Evolutionary conservation across 768 basidiomycete species (phyloP).

Genomic region (Phylloporus sp.): DNA sequence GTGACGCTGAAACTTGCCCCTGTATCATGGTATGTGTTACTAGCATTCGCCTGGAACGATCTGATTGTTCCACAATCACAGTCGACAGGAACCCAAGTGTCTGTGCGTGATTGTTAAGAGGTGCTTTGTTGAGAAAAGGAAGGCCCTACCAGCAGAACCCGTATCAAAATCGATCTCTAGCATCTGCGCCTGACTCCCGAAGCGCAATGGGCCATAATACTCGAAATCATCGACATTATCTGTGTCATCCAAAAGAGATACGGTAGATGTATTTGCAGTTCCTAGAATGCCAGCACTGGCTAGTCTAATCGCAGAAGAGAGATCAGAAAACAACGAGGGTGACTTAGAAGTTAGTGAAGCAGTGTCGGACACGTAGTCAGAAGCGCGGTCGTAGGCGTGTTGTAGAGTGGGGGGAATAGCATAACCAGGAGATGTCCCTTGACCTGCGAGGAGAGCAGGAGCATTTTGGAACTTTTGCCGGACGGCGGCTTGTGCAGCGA

Average conservation of each 20-base stretch:
- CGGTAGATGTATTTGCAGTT: constrained; percentile 1
- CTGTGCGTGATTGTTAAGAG: constrained; percentile 28
- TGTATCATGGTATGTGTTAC: constrained; percentile 39
- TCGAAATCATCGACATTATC: constrained; percentile 39
- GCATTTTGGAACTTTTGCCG: constrained; percentile 18
- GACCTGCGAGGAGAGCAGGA: constrained; percentile 10
- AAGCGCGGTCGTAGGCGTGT: constrained; percentile 14
- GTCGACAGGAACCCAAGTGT: constrained; percentile 53
- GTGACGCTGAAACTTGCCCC: constrained; percentile 34
- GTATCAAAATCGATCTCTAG: constrained; percentile 65
- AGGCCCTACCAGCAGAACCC: constrained; percentile 39
- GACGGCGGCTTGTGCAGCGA: constrained; percentile 10
- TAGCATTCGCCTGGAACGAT: constrained; percentile 38
- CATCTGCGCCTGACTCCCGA: constrained; percentile 54
- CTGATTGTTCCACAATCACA: constrained; percentile 38
- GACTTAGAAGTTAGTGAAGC: background rate
- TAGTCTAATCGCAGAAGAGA: background rate
- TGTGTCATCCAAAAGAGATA: constrained; percentile 38
- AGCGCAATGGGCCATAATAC: constrained; percentile 41
- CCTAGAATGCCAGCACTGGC: background rate
- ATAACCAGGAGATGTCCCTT: constrained; percentile 5
- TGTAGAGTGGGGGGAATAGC: constrained; percentile 11
- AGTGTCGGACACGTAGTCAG: constrained; percentile 17
- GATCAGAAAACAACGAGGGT: background rate
- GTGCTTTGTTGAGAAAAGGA: background rate